phyloP scores from a whole-genome alignment of 768 basidiomycete genomes.

The Amanita polypyramis region DNA sequence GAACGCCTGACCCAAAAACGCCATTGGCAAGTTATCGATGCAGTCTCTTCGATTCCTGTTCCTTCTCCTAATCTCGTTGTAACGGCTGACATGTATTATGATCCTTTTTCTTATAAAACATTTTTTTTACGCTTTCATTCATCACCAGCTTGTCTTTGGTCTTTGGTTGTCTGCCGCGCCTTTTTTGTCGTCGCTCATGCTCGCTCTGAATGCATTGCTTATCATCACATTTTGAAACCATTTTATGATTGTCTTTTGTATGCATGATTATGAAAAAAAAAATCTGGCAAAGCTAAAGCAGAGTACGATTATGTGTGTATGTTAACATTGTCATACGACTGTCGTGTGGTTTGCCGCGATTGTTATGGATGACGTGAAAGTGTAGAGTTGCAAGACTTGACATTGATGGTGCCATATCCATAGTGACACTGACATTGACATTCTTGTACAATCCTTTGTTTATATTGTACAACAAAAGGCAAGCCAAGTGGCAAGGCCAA shows the following conservation, averaged over 20 bases:
- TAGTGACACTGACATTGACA: background rate
- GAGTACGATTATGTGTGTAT: slow-evolving; percentile 2
- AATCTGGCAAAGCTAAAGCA: background rate
- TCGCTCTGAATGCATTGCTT: slow-evolving; percentile 7
- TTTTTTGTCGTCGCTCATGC: slow-evolving; percentile 4
- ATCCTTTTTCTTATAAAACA: background rate
- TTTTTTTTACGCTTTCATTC: slow-evolving; percentile 2
- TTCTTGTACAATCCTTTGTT: background rate
- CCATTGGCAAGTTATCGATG: background rate
- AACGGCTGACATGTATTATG: slow-evolving; percentile 5
- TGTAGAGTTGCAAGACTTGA: too few relatives aligned
- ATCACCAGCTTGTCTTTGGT: background rate
- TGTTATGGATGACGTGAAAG: background rate
- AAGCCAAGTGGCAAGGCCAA: slow-evolving; percentile 1
- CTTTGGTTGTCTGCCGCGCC: background rate
- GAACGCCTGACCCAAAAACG: slow-evolving; percentile 2
- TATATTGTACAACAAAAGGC: background rate
- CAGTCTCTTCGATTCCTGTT: slow-evolving; percentile 4
- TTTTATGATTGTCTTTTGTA: background rate
- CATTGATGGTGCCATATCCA: too few relatives aligned
- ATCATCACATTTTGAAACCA: background rate
- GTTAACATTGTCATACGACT: background rate
- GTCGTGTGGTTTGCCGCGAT: background rate
- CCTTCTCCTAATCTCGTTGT: slow-evolving; percentile 4
- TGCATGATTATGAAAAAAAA: background rate